Base-by-base conservation (phyloP, 352 stramenopile species). In the Globisporangium irregulare region DNA sequence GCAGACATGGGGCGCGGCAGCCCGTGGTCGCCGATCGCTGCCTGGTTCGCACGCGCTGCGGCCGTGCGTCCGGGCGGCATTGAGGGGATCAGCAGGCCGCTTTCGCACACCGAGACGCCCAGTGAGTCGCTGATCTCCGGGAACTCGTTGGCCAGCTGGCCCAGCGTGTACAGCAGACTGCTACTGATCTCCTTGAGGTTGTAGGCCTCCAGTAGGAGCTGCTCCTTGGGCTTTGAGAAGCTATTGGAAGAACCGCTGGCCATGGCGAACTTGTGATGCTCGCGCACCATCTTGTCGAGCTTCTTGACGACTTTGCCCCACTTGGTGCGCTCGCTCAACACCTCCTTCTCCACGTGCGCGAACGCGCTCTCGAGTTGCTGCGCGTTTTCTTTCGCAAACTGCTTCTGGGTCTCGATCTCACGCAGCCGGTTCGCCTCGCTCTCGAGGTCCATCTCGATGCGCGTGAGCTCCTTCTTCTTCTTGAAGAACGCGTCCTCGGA, bases 401-500 rank as follows among this genome's bases (percentile, higher is more conserved):
- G 77, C 14, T 73, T 73, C 63, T 92, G 82, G 0, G 74, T 88
- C 59, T 87, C 82, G n/a, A 94, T 67, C 73, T 94, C 82, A 25
- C 75, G 80, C 51, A 93, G 76, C 9, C 83, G 75, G 38, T 90
- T 81, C 6, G 68, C 76, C 63, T 94, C 87, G 54, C 82, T 84
- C 15, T 87, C 87, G 22, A 91, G 66, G 62, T 98, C 93, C 66
- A 93, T 94, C 57, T 95, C 81, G 24, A 97, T 72, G 43, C 91
- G 81, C 60, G 98, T 85, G 8, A 98, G 76, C 73, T 98, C 94
- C 69, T 98, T 98, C 77, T 98, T 98, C 70, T 93, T 90, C 48
- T 93, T 91, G 70, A 98, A 98, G 58, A 98, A 87, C 32, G 69
- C 71, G 63, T 98, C 93, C 54, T 97, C 90, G 1, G 82, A 76